Evolutionary conservation across 768 basidiomycete genomes (phyloP), one percentile per base, ranked within the genome.

Genomic region (Tylopilus subfusipes): DNA sequence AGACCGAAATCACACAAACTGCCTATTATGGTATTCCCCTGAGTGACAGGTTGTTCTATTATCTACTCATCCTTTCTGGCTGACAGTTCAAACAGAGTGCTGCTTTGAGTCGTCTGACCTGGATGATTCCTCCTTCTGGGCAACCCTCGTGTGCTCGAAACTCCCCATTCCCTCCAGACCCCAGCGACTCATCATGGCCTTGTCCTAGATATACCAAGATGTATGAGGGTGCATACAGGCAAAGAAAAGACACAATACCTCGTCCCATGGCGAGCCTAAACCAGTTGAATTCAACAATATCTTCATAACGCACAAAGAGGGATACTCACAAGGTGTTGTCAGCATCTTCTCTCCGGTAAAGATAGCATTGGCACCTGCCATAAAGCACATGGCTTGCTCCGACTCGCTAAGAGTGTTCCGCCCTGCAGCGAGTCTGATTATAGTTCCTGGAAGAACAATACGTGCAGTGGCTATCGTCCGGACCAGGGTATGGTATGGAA

Each of bases 321-420:
- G 29, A 52, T 30, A 78, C 90, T 75, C 64, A 88, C 94, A 97
- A 43, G 95, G 93, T 14, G 96, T 98, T 13, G 96, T 98, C 60
- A 98, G 72, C 96, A 98, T 98, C 62, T 86, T 80, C 68, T 98
- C 96, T 40, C 95, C 96, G n/a, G 96, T 98, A 70, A 98, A 98
- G 56, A 98, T 87, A 21, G 96, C 96, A 66, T 98, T 98, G 21
- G 95, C 96, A 22, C 96, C 96, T 1, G 96, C 94, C 90, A 98
- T 89, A 75, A 98, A 98, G 67, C 93, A 94, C 88, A 98, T 93
- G 8, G 88, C 93, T 68, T 98, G 96, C 71, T 98, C 90, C 10
- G 90, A 79, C 75, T 98, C 96, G 54, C 78, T 78, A 61, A 97
- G 82, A 2, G 84, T 90, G 69, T 93, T 93, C 64, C 96, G 78